Conservation (phyloP, 306 rosid species). For the Crotalaria pallida region DNA sequence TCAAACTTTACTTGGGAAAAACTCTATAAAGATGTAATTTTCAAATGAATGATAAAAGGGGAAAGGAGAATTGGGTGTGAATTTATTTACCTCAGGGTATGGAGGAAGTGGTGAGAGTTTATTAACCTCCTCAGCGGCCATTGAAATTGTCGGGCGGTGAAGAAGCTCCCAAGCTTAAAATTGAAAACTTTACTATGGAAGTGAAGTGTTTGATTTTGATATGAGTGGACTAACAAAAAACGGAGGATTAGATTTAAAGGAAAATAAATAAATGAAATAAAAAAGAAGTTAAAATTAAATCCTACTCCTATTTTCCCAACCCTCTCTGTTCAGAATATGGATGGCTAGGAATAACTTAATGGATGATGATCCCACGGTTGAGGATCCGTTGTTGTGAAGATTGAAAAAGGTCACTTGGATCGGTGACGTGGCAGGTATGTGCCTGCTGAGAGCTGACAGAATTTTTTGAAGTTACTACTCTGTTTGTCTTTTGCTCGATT, state of each 20-base stretch:
- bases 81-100: constrained; percentile 69
- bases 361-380: constrained; percentile 30
- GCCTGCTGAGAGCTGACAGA: not conserved
- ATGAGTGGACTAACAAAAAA: constrained; percentile 27
- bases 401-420: constrained; percentile 27
- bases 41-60: not conserved
- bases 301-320: not conserved
- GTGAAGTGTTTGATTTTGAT: constrained; percentile 31
- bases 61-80: not conserved
- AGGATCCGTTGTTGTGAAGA: not conserved
- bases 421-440: constrained; percentile 28
- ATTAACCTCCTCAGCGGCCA: constrained; percentile 73
- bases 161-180: constrained; percentile 3
- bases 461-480: not conserved
- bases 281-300: not conserved
- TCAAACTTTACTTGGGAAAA: not conserved
- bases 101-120: constrained; percentile 67
- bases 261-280: constrained; percentile 21
- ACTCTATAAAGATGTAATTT: not conserved
- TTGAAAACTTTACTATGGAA: not conserved
- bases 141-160: constrained; percentile 25
- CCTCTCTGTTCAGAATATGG: not conserved
- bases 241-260: constrained; percentile 46
- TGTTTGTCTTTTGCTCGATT: not conserved
- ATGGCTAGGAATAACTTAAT: constrained; percentile 29